A percentile compares a stretch with the other conserved stretches of the same genome.
Evolutionary conservation across 495 filamentous ascomycete species (phyloP).

Genomic region (Neurospora pannonica): DNA sequence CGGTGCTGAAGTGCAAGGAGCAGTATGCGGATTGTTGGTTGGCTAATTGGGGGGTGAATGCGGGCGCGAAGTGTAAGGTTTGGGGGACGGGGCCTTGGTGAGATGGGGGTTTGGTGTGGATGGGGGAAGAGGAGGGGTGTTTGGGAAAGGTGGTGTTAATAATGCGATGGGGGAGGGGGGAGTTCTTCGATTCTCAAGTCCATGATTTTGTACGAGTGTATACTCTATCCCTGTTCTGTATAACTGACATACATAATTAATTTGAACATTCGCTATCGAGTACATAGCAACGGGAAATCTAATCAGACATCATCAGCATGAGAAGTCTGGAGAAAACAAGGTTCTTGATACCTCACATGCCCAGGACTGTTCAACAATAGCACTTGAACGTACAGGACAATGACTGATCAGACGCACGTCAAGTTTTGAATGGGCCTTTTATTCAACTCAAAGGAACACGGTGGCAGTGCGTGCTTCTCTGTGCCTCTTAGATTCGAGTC

Average conservation of each 20-base stretch:
- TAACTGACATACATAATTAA: not conserved
- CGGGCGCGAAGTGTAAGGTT: conserved; percentile 15
- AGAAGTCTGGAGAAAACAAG: not conserved
- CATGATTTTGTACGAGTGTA: not conserved
- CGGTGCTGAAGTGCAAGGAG: conserved; percentile 8
- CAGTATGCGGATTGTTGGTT: conserved; percentile 1
- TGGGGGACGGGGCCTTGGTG: conserved; percentile 2
- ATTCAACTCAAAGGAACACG: not conserved
- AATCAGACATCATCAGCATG: not conserved
- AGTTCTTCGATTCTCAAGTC: not conserved
- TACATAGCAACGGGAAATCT: not conserved
- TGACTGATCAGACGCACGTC: not conserved
- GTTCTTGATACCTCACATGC: not conserved
- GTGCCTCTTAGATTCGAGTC: not conserved
- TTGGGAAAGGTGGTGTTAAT: not conserved
- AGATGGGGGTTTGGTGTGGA: not conserved
- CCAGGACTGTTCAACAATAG: not conserved
- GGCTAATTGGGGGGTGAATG: conserved; percentile 6
- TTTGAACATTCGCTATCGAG: not conserved
- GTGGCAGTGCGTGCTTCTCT: not conserved
- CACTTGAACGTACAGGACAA: not conserved
- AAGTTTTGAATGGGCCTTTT: not conserved
- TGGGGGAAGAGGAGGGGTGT: not conserved
- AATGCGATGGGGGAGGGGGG: not conserved
- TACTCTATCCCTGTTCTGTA: not conserved